Conservation (phyloP, 1,284 basidiomycete genomes). For the Heterobasidion annosum region DNA sequence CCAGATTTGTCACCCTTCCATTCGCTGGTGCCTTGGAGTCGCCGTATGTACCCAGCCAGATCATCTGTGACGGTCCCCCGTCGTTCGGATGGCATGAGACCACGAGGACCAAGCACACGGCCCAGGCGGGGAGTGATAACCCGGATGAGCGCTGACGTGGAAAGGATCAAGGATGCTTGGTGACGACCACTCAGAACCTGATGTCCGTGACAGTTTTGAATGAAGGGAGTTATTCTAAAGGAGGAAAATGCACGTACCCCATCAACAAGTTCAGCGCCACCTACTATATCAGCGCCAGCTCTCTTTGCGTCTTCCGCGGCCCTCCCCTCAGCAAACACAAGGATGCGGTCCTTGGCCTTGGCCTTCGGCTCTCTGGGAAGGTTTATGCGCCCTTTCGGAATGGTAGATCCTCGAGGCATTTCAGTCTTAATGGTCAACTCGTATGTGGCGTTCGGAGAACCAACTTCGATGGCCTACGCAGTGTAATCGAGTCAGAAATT, state of each 20-base stretch:
- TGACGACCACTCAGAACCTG: constrained; percentile 43
- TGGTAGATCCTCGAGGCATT: constrained; percentile 61
- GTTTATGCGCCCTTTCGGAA: constrained; percentile 73
- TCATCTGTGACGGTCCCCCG: constrained; percentile 92
- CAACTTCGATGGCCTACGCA: constrained; percentile 69
- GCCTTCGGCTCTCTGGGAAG: constrained; percentile 71
- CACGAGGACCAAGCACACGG: constrained; percentile 86
- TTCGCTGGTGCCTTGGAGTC: constrained; percentile 77
- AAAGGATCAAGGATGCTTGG: constrained; percentile 77
- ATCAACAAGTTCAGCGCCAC: constrained; percentile 77
- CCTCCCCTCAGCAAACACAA: constrained; percentile 83
- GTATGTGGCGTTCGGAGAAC: constrained; percentile 65
- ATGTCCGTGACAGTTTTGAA: too few relatives aligned
- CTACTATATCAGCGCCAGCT: constrained; percentile 82
- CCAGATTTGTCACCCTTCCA: constrained; percentile 92
- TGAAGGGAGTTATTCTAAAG: background rate
- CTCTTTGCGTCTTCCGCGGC: constrained; percentile 69
- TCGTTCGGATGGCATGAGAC: constrained; percentile 92
- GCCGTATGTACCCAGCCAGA: constrained; percentile 71
- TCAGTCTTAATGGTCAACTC: constrained; percentile 77
- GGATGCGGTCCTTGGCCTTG: constrained; percentile 61
- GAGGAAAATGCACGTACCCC: constrained; percentile 40
- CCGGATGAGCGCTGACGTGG: constrained; percentile 74
- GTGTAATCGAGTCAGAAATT: background rate
- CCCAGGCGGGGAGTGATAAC: constrained; percentile 78